phyloP scores from a whole-genome alignment of 805 yeast genomes.

The Pichia rugopelliculosa region DNA sequence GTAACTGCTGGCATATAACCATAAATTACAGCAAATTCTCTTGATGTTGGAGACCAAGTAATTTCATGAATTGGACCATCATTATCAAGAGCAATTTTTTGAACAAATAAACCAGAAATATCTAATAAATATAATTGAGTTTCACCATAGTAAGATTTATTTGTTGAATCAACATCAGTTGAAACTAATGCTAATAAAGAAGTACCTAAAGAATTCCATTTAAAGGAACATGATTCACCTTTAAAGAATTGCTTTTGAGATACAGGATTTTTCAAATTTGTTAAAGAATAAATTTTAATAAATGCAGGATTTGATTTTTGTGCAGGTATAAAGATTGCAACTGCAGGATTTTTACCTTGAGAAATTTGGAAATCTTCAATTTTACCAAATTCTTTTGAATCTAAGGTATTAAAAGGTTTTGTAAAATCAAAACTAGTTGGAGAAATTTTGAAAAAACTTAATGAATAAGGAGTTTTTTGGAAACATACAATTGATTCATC shows the following conservation, averaged over 20 bases:
- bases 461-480: slow-evolving; percentile 42
- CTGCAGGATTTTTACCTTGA: slow-evolving; percentile 84
- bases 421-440: slow-evolving; percentile 28
- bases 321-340: slow-evolving; percentile 88
- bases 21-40: slow-evolving; percentile 95
- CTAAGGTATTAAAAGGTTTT: slow-evolving; percentile 54
- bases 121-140: slow-evolving; percentile 86
- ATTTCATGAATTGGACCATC: slow-evolving; percentile 98
- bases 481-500: slow-evolving; percentile 71
- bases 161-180: slow-evolving; percentile 91
- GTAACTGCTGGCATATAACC: slow-evolving; percentile 98
- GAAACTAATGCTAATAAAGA: slow-evolving; percentile 89
- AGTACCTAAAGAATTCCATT: slow-evolving; percentile 93
- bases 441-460: slow-evolving; percentile 56
- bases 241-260: slow-evolving; percentile 87
- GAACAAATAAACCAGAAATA: slow-evolving; percentile 86
- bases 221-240: slow-evolving; percentile 87
- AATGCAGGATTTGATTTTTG: slow-evolving; percentile 82
- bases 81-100: slow-evolving; percentile 76
- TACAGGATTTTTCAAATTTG: slow-evolving; percentile 68
- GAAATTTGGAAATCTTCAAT: slow-evolving; percentile 51
- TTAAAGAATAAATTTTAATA: slow-evolving; percentile 76
- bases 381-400: slow-evolving; percentile 45
- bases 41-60: slow-evolving; percentile 92
- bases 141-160: slow-evolving; percentile 95